Conservation (phyloP, 768 basidiomycete genomes). For the Psilocybe tampanensis region DNA sequence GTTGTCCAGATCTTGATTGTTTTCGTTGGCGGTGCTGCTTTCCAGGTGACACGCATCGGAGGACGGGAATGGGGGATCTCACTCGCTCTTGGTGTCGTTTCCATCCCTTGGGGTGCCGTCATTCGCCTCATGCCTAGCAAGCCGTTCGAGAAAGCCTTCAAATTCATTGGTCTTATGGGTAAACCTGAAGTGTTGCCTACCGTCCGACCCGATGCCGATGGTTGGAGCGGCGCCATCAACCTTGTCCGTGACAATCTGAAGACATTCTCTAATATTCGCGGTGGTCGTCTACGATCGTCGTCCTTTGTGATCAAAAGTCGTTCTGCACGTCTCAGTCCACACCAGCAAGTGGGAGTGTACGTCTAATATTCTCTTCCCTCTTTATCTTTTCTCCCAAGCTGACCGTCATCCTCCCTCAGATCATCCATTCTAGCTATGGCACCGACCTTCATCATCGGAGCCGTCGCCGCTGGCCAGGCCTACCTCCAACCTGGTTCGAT, state of each 20-base stretch:
- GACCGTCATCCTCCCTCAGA: slow-evolving; percentile 19
- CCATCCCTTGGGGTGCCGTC: slow-evolving; percentile 85
- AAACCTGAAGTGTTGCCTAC: slow-evolving; percentile 70
- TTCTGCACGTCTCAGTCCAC: slow-evolving; percentile 52
- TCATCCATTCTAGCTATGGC: slow-evolving; percentile 53
- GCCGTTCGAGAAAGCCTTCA: slow-evolving; percentile 67
- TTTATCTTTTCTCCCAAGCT: background rate
- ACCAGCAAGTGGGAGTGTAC: slow-evolving; percentile 52
- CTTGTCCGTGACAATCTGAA: slow-evolving; percentile 85
- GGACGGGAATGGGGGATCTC: slow-evolving; percentile 95
- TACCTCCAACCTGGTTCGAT: slow-evolving; percentile 58
- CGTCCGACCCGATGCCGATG: slow-evolving; percentile 55
- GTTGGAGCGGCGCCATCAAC: slow-evolving; percentile 81
- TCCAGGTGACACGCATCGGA: slow-evolving; percentile 78
- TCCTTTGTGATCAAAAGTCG: slow-evolving; percentile 86
- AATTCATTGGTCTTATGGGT: slow-evolving; percentile 56
- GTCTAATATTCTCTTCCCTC: slow-evolving; percentile 18
- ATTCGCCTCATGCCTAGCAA: slow-evolving; percentile 81
- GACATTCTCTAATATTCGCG: slow-evolving; percentile 82
- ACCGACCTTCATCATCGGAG: slow-evolving; percentile 44
- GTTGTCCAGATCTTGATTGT: slow-evolving; percentile 87
- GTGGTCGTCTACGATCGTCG: slow-evolving; percentile 85
- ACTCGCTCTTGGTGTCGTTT: slow-evolving; percentile 81
- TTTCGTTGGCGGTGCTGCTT: slow-evolving; percentile 88
- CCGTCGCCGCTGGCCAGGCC: slow-evolving; percentile 69